Base-by-base conservation (phyloP, 305 asterid species). In the Caryopteris hybrid region DNA sequence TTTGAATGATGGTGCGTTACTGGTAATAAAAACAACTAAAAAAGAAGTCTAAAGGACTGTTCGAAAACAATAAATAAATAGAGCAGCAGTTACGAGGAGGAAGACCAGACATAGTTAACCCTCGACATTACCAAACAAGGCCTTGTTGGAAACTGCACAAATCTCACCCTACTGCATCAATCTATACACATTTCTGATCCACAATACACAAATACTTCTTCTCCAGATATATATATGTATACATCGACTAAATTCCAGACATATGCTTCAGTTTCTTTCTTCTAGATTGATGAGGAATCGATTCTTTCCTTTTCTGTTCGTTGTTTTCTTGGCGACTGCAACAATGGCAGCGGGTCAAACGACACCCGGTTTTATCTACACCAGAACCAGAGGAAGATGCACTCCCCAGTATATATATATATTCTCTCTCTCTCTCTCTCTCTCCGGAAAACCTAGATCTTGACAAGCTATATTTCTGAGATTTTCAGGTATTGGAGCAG, bases 401-500 rank as follows among this genome's bases (percentile, higher is more conserved):
- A 85, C 88, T 61, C 88, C 95, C 4, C 87, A 85, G 92, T 90
- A 79, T 27, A 2, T 33, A 0, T n/a, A 76, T 1, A 61, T 7
- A 3, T 3, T 3, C 45, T 57, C 13, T 10, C 20, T 27, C 10
- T 4, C 20, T 33, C 29, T 27, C 20, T 48, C 29, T 38, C 39
- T 6, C 22, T 59, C 27, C 4, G 1, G 5, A 21, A 47, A 53
- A 53, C 23, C 46, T 69, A 51, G 69, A 46, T 63, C 43, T 60
- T 8, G 61, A 14, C 23, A 0, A 9, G 11, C 8, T 36, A 1
- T 61, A 4, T 1, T 52, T 8, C 12, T 25, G 0, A 23, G 57
- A 2, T 54, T 22, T 36, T 34, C 72, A 88, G 96, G 81, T 89
- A 89, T 18, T 91, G 98, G 96, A 89, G 95, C 76, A 85, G 95